These are phyloP conservation scores for Fagus sylvatica DNA, from an alignment of 306 rosid genomes.

Conservation along the genomic window DNA sequence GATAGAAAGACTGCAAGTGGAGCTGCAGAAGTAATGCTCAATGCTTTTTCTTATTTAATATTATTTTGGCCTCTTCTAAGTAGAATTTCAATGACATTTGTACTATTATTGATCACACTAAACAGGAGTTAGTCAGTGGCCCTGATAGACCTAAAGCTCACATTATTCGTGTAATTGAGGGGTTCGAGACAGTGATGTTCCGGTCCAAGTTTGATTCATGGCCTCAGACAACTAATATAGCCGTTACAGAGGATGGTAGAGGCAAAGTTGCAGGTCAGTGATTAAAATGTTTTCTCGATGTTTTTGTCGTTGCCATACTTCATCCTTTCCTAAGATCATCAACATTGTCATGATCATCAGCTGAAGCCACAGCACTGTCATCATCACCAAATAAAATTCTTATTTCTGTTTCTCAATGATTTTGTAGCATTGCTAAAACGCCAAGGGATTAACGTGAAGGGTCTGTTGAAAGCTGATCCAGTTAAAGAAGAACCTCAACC, in stretches of 20 bases:
- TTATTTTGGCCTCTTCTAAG: slow-evolving; percentile 17
- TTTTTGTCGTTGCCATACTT: slow-evolving; percentile 18
- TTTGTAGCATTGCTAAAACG: slow-evolving; percentile 89
- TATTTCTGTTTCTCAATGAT: slow-evolving; percentile 27
- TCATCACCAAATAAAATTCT: slow-evolving; percentile 8
- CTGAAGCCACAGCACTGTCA: background rate
- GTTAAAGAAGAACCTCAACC: slow-evolving; percentile 95
- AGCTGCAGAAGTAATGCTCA: slow-evolving; percentile 73
- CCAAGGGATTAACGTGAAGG: slow-evolving; percentile 98
- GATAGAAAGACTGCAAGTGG: slow-evolving; percentile 79
- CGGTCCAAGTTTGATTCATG: slow-evolving; percentile 84
- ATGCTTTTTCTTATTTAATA: slow-evolving; percentile 24
- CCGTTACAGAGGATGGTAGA: slow-evolving; percentile 88
- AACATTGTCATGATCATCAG: slow-evolving; percentile 1
- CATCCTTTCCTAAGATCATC: slow-evolving; percentile 5
- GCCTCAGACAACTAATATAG: slow-evolving; percentile 65
- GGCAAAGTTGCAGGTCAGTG: slow-evolving; percentile 99
- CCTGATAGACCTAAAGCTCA: slow-evolving; percentile 64
- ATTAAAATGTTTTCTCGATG: slow-evolving; percentile 27
- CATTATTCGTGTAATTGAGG: slow-evolving; percentile 86
- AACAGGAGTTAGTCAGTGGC: slow-evolving; percentile 61
- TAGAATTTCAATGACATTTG: slow-evolving; percentile 27
- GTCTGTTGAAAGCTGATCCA: slow-evolving; percentile 84
- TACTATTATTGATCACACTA: slow-evolving; percentile 26
- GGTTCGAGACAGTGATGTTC: slow-evolving; percentile 93